Conservation (phyloP, 768 basidiomycete species). For the Pleurotus salmoneostramineus region DNA sequence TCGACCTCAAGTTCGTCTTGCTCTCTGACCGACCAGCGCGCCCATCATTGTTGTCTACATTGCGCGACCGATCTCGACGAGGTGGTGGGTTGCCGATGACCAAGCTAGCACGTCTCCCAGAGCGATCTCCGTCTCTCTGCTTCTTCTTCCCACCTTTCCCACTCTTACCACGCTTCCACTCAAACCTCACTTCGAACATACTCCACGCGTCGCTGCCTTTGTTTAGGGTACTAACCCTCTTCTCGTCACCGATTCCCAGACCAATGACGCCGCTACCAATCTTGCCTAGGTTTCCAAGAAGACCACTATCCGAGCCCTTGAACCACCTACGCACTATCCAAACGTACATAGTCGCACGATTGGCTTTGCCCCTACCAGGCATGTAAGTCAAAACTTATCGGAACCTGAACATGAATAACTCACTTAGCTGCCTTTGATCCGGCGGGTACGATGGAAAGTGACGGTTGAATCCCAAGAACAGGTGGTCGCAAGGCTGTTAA, state of each 20-base stretch:
- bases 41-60: not conserved
- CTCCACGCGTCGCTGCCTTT: conserved; percentile 20
- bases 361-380: not conserved
- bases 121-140: conserved; percentile 18
- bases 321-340: conserved; percentile 79
- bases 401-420: conserved; percentile 16
- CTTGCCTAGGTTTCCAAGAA: conserved; percentile 41
- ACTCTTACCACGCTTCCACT: conserved; percentile 63
- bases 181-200: conserved; percentile 69
- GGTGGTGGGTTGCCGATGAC: conserved; percentile 4
- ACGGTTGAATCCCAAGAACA: conserved; percentile 65
- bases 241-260: conserved; percentile 11
- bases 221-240: not conserved
- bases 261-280: conserved; percentile 14
- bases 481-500: conserved; percentile 26
- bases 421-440: conserved; percentile 16
- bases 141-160: conserved; percentile 22
- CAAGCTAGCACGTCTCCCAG: conserved; percentile 3
- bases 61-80: not conserved
- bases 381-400: not conserved
- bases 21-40: conserved; percentile 5
- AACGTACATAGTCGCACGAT: conserved; percentile 55
- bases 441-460: conserved; percentile 43
- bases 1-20: not conserved
- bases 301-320: conserved; percentile 44